phyloP scores from a whole-genome alignment of 805 yeast species.

The baker's yeast (Saccharomyces cerevisiae) region DNA sequence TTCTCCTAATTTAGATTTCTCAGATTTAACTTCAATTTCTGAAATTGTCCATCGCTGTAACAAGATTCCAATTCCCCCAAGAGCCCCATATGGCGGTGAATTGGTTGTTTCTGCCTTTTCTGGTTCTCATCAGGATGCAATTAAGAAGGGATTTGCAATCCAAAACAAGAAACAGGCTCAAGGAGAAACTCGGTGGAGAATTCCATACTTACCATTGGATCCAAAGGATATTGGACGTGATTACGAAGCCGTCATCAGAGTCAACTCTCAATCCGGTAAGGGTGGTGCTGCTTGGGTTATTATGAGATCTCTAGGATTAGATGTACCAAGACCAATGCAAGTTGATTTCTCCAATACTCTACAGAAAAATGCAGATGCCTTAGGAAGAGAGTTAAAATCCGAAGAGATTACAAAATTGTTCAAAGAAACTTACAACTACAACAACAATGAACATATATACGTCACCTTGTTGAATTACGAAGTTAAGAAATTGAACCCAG shows the following conservation, averaged over 20 bases:
- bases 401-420: slow-evolving; percentile 59
- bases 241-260: slow-evolving; percentile 88
- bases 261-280: slow-evolving; percentile 81
- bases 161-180: slow-evolving; percentile 32
- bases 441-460: slow-evolving; percentile 24
- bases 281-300: slow-evolving; percentile 90
- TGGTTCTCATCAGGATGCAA: slow-evolving; percentile 86
- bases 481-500: slow-evolving; percentile 30
- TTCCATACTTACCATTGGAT: slow-evolving; percentile 78
- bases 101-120: slow-evolving; percentile 77
- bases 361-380: slow-evolving; percentile 58
- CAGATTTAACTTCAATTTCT: slow-evolving; percentile 56
- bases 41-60: slow-evolving; percentile 73
- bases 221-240: slow-evolving; percentile 80
- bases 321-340: slow-evolving; percentile 74
- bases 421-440: slow-evolving; percentile 51
- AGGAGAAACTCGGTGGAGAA: slow-evolving; percentile 47
- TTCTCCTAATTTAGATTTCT: slow-evolving; percentile 60
- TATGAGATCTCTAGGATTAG: slow-evolving; percentile 64
- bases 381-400: slow-evolving; percentile 63
- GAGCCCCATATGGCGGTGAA: slow-evolving; percentile 80
- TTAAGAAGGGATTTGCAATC: slow-evolving; percentile 64
- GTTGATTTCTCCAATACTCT: slow-evolving; percentile 66
- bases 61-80: slow-evolving; percentile 68
- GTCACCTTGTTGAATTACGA: slow-evolving; percentile 40